Evolutionary conservation across 208 protist species (phyloP).

Genomic region (Novymonas esmeraldas): DNA sequence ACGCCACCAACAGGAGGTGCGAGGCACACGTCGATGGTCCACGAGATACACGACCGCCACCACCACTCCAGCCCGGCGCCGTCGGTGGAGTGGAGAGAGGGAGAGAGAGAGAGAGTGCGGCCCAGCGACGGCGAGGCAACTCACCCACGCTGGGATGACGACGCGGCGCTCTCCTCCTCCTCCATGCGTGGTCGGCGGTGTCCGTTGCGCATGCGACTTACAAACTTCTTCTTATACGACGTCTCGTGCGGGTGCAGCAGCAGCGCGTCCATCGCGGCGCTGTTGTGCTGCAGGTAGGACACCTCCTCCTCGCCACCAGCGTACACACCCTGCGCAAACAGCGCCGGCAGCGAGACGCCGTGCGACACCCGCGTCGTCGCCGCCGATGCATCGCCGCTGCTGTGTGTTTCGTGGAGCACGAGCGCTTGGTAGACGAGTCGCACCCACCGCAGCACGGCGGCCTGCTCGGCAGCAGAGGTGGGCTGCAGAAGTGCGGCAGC

Average conservation of each 20-base stretch:
- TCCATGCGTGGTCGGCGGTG: conserved; percentile 66
- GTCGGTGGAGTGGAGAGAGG: conserved; percentile 4
- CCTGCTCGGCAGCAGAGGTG: conserved; percentile 16
- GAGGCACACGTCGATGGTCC: too few species aligned
- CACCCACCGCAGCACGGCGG: conserved; percentile 33
- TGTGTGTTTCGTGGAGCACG: conserved; percentile 26
- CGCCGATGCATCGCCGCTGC: background rate
- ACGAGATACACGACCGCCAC: too few species aligned
- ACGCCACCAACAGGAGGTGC: background rate
- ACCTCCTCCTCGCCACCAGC: conserved; percentile 64
- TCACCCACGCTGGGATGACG: conserved; percentile 7
- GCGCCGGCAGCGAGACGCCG: conserved; percentile 40
- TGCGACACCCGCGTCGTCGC: background rate
- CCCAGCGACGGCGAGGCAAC: too few species aligned
- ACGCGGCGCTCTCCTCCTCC: conserved; percentile 51
- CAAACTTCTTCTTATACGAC: conserved; percentile 70
- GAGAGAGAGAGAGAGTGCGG: too few species aligned
- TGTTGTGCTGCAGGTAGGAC: conserved; percentile 74
- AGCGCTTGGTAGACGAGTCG: conserved; percentile 33
- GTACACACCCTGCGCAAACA: conserved; percentile 78
- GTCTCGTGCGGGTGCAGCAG: conserved; percentile 85
- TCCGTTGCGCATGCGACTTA: conserved; percentile 60
- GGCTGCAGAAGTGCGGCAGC: background rate
- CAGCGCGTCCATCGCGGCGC: conserved; percentile 69
- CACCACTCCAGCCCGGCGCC: too few species aligned